Evolutionary conservation across 176 grass and related monocot species (phyloP).

Genomic region (Tillandsia fasciculata): DNA sequence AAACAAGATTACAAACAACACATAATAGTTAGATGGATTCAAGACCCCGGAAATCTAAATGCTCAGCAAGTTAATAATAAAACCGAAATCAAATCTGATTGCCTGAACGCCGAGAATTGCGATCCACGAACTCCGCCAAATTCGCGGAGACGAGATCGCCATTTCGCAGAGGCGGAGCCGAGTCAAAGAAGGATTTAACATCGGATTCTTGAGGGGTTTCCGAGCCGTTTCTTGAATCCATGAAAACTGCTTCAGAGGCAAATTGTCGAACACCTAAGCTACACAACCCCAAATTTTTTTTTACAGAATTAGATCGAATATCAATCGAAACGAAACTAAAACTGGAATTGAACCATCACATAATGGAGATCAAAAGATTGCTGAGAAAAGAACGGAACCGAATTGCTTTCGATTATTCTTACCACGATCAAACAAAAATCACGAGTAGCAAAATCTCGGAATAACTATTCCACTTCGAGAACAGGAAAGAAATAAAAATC

Average conservation of each 20-base stretch:
- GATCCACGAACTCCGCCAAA: slow-evolving; percentile 37
- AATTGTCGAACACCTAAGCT: too few relatives aligned
- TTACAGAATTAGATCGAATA: too few relatives aligned
- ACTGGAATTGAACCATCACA: too few relatives aligned
- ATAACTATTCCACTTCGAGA: too few relatives aligned
- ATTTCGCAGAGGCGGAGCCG: slow-evolving; percentile 43
- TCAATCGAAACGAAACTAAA: too few relatives aligned
- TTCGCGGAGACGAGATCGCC: slow-evolving; percentile 22
- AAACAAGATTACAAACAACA: not conserved
- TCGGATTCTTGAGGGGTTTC: not conserved
- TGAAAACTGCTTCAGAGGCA: not conserved
- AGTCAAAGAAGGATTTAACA: slow-evolving; percentile 40
- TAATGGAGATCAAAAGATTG: too few relatives aligned
- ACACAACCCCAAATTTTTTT: too few relatives aligned
- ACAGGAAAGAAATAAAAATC: too few relatives aligned
- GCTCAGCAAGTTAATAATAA: slow-evolving; percentile 5
- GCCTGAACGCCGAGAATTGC: slow-evolving; percentile 21
- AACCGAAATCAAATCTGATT: not conserved
- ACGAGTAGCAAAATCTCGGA: too few relatives aligned
- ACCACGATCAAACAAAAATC: too few relatives aligned
- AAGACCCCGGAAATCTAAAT: not conserved
- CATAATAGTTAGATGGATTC: slow-evolving; percentile 4
- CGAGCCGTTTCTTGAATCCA: not conserved
- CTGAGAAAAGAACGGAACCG: too few relatives aligned
- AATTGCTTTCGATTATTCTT: too few relatives aligned